Evolutionary conservation across 2,329 filamentous ascomycete genomes (phyloP), one percentile per base, ranked within the genome.

Genomic region (Coniella lustricola): DNA sequence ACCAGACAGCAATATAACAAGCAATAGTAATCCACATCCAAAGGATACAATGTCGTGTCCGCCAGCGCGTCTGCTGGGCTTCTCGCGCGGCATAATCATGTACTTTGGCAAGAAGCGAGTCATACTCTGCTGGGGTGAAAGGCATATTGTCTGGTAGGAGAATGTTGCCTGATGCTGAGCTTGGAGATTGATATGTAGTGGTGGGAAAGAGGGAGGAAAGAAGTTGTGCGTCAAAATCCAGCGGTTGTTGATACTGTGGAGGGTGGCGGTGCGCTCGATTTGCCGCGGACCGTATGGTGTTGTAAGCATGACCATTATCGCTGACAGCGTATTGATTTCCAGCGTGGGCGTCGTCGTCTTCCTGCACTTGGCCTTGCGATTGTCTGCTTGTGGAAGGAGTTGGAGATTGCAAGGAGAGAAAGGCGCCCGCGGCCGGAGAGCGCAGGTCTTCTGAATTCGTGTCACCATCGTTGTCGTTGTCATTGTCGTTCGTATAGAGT

Each of bases 1-100:
- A 96, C 90, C 90, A 97, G 2, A 94, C 80, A 4, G 79, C 90
- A 0, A 93, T 70, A 46, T 90, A 76, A 64, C 88, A 94, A 18
- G 74, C 87, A 16, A 91, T 70, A 48, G 85, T 80, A 21, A 91
- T 65, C 3, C 78, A 57, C 2, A 94, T 58, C 48, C 87, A 82
- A 33, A 68, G 69, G 43, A 82, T 70, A 64, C 95, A 96, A 67
- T 95, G 90, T 0, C 72, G 63, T 12, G 87, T 71, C 8, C 93
- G 84, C 68, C 84, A 81, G 45, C 75, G 76, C 17, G 82, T 81
- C 66, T 96, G 90, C 13, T 72, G 69, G 14, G 76, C 72, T 63
- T 96, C 89, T 44, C 91, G 84, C 2, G 63, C 61, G 36, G 74
- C 74, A 67, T 96, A 96, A 44, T 69, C 74, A 43, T 76, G 64